phyloP scores from a whole-genome alignment of 345 rosid species.

The Salix caprea region DNA sequence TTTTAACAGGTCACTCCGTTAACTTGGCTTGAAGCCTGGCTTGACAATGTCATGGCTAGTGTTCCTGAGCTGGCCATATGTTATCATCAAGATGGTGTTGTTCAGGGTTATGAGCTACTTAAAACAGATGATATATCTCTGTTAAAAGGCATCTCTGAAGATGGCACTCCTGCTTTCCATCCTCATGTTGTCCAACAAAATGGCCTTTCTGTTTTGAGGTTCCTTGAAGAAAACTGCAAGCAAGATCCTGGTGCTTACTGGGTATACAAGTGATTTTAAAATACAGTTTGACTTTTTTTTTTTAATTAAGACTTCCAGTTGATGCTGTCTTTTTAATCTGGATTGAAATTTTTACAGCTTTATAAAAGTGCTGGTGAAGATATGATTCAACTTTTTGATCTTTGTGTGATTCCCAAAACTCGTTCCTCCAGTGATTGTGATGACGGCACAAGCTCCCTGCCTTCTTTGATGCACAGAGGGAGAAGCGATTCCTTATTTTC shows the following conservation, averaged over 20 bases:
- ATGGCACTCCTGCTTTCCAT: constrained; percentile 92
- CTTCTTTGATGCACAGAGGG: constrained; percentile 56
- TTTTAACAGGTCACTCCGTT: constrained; percentile 68
- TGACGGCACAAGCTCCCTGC: constrained; percentile 50
- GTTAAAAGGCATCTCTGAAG: constrained; percentile 81
- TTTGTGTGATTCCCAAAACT: constrained; percentile 70
- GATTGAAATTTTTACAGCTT: constrained; percentile 46
- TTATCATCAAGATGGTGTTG: constrained; percentile 88
- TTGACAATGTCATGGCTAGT: constrained; percentile 96
- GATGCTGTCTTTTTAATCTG: constrained; percentile 9
- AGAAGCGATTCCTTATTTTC: constrained; percentile 74
- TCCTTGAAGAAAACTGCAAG: constrained; percentile 91
- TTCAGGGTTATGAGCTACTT: constrained; percentile 88
- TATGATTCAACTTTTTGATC: constrained; percentile 88
- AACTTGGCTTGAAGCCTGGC: constrained; percentile 99
- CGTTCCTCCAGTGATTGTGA: constrained; percentile 49
- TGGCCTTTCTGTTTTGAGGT: constrained; percentile 87
- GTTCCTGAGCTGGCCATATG: constrained; percentile 97
- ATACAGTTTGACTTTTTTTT: not conserved
- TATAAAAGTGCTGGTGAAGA: constrained; percentile 93
- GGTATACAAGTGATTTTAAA: constrained; percentile 40
- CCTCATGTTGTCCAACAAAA: constrained; percentile 95
- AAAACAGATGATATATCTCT: constrained; percentile 93
- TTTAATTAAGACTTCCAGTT: not conserved
- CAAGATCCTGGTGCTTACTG: constrained; percentile 97